Evolutionary conservation across 1,284 basidiomycete genomes (phyloP).

Genomic region (Kwoniella shivajii): DNA sequence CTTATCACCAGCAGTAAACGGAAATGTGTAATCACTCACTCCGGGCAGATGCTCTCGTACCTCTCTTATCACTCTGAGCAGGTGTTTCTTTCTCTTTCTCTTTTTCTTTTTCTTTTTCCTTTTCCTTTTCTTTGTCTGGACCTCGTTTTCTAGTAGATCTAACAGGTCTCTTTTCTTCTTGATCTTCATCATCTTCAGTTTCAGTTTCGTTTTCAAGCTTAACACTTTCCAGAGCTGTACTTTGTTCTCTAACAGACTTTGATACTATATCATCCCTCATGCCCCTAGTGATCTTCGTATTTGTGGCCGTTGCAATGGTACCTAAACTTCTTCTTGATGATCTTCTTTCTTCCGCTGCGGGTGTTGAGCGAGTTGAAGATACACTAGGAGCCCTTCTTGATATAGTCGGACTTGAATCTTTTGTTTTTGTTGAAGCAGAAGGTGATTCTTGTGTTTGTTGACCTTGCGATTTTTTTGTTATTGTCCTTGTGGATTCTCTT

Average conservation of each 20-base stretch:
- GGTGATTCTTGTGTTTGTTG: conserved; percentile 25
- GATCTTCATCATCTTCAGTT: conserved; percentile 24
- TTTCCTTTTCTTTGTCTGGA: conserved; percentile 23
- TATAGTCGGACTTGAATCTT: conserved; percentile 28
- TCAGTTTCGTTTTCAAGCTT: conserved; percentile 30
- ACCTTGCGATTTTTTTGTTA: neutral
- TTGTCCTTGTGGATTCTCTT: conserved; percentile 13
- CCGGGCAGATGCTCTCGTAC: conserved; percentile 20
- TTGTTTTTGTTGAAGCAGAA: conserved; percentile 17
- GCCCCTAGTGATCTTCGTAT: conserved; percentile 3
- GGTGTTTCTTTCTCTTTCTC: conserved; percentile 8
- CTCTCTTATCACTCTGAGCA: conserved; percentile 21
- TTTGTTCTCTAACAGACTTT: conserved; percentile 37
- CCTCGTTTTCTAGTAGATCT: conserved; percentile 4
- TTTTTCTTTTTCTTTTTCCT: conserved; percentile 6
- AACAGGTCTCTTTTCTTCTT: conserved; percentile 17
- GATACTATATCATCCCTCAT: conserved; percentile 44
- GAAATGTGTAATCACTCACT: conserved; percentile 17
- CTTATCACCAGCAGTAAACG: neutral
- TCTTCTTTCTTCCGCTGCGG: conserved; percentile 19
- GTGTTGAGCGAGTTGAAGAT: conserved; percentile 33
- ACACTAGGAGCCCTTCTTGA: conserved; percentile 37
- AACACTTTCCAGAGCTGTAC: conserved; percentile 30
- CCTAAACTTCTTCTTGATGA: conserved; percentile 11
- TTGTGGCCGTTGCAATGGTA: conserved; percentile 1